Conservation (phyloP, 2,329 filamentous ascomycete genomes). For the Zymoseptoria pseudotritici region DNA sequence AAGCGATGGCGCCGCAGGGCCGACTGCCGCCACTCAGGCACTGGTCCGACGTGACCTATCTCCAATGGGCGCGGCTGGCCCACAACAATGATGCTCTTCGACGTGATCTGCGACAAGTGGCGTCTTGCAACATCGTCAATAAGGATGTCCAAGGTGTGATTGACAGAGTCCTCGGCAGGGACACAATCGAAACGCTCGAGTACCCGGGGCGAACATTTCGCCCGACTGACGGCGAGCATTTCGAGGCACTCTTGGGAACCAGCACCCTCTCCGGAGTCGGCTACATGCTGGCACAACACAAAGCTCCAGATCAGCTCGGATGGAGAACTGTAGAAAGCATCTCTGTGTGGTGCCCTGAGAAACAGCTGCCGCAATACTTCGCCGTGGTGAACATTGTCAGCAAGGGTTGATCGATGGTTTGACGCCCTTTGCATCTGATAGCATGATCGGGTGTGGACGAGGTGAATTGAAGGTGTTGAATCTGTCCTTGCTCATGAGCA, state of each 20-base stretch:
- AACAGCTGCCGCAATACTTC: background rate
- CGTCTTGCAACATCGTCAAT: background rate
- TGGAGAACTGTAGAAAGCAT: background rate
- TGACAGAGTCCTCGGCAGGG: background rate
- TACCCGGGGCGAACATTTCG: background rate
- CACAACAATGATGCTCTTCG: background rate
- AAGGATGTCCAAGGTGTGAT: background rate
- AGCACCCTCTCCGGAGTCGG: background rate
- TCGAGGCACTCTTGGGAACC: background rate
- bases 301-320: background rate
- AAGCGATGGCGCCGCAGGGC: background rate
- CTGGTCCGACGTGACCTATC: background rate
- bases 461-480: background rate
- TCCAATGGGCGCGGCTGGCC: background rate
- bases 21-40: background rate
- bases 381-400: background rate
- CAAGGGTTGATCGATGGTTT: background rate
- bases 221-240: background rate
- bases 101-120: background rate
- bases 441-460: background rate
- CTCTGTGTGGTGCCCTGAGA: background rate
- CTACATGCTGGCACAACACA: background rate
- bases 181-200: background rate
- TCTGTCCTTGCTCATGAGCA: background rate
- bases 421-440: background rate